Percentiles rank a stretch among this genome's conserved stretches.
Evolutionary conservation across 306 rosid species (phyloP).

Genomic region (Cicer bijugum): DNA sequence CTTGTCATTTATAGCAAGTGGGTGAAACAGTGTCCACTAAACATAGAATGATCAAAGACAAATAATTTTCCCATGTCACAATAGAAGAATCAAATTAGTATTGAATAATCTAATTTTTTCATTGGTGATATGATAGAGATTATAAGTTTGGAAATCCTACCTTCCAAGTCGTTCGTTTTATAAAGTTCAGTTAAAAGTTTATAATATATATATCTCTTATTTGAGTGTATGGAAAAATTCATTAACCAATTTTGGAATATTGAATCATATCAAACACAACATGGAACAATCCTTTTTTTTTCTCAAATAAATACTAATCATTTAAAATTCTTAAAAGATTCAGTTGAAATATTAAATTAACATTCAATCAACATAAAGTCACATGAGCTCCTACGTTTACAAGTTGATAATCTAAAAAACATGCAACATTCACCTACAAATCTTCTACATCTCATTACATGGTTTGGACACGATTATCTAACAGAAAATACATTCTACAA

Average conservation of each 20-base stretch:
- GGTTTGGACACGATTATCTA: constrained; percentile 12
- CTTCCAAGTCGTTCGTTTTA: no score
- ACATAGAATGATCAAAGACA: no score
- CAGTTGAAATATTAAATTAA: constrained; percentile 18
- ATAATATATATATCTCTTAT: no score
- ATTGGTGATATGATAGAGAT: no score
- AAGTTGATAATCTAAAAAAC: constrained; percentile 44
- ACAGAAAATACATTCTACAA: constrained; percentile 35
- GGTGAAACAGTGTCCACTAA: no score
- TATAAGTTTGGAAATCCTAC: no score
- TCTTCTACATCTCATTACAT: constrained; percentile 35
- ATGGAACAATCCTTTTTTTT: not conserved
- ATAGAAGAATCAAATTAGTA: no score
- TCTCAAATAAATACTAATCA: constrained; percentile 15
- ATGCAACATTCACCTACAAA: not conserved
- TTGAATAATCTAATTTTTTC: no score
- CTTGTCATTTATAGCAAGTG: no score
- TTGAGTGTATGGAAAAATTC: not conserved
- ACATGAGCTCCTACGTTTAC: constrained; percentile 39
- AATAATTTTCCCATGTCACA: no score
- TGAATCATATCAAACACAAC: not conserved
- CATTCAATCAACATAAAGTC: constrained; percentile 33
- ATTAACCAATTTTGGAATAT: not conserved
- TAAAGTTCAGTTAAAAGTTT: no score
- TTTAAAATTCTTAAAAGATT: constrained; percentile 16